Conservation (phyloP, 176 grass and related monocot species). For the Secale cereale region DNA sequence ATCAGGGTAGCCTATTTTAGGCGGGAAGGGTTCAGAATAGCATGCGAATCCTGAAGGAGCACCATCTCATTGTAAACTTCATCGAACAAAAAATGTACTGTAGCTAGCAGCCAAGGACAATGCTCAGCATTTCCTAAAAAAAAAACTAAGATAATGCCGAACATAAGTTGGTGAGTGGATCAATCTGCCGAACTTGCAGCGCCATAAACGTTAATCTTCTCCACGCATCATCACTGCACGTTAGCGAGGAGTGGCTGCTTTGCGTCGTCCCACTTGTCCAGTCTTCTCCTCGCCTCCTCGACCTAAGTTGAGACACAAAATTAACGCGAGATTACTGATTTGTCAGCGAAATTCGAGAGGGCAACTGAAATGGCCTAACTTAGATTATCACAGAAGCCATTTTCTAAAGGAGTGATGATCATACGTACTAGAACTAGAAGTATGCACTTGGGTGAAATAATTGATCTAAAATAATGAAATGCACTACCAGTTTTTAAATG, state of each 20-base stretch:
- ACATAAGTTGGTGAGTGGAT: neutral
- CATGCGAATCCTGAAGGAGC: neutral
- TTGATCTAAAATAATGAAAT: neutral
- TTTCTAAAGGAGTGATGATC: neutral
- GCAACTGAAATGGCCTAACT: neutral
- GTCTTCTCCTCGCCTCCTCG: constrained; percentile 50
- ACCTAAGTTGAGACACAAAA: constrained; percentile 39
- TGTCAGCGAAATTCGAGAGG: neutral
- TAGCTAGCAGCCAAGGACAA: neutral
- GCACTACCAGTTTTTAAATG: neutral
- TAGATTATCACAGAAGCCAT: neutral
- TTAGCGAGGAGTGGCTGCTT: constrained; percentile 51
- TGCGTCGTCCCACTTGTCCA: constrained; percentile 61
- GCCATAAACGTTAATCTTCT: constrained; percentile 4
- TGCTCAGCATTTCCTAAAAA: neutral
- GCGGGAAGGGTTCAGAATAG: neutral
- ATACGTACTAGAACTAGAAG: neutral
- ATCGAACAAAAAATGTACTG: neutral
- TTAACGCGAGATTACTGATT: neutral
- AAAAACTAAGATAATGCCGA: no score
- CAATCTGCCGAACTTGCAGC: constrained; percentile 1
- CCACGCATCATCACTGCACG: constrained; percentile 25
- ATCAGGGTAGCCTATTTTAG: no score
- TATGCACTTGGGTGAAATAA: neutral
- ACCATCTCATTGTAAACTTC: neutral